These are phyloP conservation scores for Royoungia palumana DNA, from an alignment of 768 basidiomycete species.

Conservation along the genomic window DNA sequence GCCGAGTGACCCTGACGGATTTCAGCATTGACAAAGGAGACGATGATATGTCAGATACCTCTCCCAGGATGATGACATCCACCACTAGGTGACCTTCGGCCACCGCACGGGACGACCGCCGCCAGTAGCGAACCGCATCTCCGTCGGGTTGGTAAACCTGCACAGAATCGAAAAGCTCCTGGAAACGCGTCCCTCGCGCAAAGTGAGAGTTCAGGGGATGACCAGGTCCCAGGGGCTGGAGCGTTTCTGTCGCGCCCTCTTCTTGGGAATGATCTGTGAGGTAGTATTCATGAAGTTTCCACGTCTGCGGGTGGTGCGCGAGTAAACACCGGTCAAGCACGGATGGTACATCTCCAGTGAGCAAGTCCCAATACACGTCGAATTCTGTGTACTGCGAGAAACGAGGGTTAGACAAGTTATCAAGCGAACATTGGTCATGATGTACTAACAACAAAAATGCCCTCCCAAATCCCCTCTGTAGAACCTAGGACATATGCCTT, in stretches of 20 bases:
- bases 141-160: slow-evolving; percentile 45
- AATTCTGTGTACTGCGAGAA: slow-evolving; percentile 73
- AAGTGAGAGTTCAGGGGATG: slow-evolving; percentile 63
- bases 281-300: slow-evolving; percentile 81
- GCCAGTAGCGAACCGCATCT: slow-evolving; percentile 28
- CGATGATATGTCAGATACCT: slow-evolving; percentile 40
- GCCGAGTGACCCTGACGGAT: slow-evolving; percentile 76
- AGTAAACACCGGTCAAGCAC: slow-evolving; percentile 71
- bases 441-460: slow-evolving; percentile 62
- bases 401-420: background rate
- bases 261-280: slow-evolving; percentile 34
- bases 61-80: slow-evolving; percentile 73
- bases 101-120: slow-evolving; percentile 25
- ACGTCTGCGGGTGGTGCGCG: slow-evolving; percentile 85
- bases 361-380: slow-evolving; percentile 72
- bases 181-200: slow-evolving; percentile 48
- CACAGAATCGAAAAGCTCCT: slow-evolving; percentile 47
- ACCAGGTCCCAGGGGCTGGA: slow-evolving; percentile 47
- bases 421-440: background rate
- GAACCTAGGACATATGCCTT: slow-evolving; percentile 61
- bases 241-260: slow-evolving; percentile 9
- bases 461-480: slow-evolving; percentile 78
- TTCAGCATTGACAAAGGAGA: no score
- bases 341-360: slow-evolving; percentile 63
- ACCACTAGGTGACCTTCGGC: slow-evolving; percentile 27